Base-by-base conservation (phyloP, 2,329 filamentous ascomycete species). In the Lachnellula arida region DNA sequence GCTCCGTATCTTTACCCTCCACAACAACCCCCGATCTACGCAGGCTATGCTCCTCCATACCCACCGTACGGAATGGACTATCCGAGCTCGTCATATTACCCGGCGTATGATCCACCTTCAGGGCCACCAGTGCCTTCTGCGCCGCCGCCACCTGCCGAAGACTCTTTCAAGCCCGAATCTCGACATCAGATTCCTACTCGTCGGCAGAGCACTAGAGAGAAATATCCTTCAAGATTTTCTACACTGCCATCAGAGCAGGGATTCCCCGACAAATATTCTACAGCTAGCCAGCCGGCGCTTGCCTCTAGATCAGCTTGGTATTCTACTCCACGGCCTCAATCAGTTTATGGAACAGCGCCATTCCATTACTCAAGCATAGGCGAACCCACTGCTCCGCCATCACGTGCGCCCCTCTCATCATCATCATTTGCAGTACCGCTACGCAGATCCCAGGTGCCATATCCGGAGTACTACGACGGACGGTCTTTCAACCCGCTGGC, bases 401-500 rank as follows among this genome's bases (percentile, higher is more conserved):
- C 11, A 15, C 19, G 19, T 5, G 22, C 22, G 22, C 22, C 22
- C 22, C 4, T 4, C 7, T 9, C 5, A 25, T 22, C 12, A 46
- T 19, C 19, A 19, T 1, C 19, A 19, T 19, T 19, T 19, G 15
- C 44, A 22, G 19, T 5, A n/a, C 35, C 35, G 35, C 35, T 39
- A 5, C 35, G 35, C 35, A 39, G 19, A 12, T 5, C 25, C 5
- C 42, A 25, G 9, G 28, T 42, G 23, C 46, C 39, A 22, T 54
- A 54, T 42, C 46, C 52, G 14, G 44, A 40, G 15, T 40, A 37
- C 15, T 54, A 49, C 32, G 52, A 54, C 34, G 39, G 44, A n/a
- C 39, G 52, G 28, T 46, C 52, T 2, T 49, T 49, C 34, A 54
- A 32, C 28, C 22, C 46, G 52, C 19, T 22, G 6, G 44, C 44